Evolutionary conservation across 768 basidiomycete genomes (phyloP).

Genomic region (Kwoniella mangroviensis): DNA sequence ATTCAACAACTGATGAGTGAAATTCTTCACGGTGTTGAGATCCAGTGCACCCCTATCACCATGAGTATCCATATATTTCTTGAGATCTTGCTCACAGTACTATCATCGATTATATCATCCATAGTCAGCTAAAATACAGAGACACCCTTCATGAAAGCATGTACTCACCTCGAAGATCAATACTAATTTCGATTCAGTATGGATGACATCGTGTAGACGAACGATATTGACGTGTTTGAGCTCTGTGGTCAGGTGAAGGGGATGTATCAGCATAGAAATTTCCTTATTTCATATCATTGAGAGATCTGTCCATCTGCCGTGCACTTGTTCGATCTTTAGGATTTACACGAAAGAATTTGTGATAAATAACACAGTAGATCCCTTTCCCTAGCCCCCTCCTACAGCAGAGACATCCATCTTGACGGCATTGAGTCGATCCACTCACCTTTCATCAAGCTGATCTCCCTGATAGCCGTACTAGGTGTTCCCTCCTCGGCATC

Average conservation of each 20-base stretch:
- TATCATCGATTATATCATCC: constrained; percentile 11
- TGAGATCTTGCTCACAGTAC: constrained; percentile 96
- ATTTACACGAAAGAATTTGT: no score
- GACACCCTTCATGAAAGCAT: background rate
- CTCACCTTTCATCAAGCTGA: constrained; percentile 87
- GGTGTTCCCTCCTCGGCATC: constrained; percentile 99
- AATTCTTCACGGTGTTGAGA: constrained; percentile 82
- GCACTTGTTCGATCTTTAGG: background rate
- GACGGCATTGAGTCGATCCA: background rate
- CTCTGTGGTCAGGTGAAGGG: constrained; percentile 61
- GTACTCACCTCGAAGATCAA: constrained; percentile 80
- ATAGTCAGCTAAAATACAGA: no score
- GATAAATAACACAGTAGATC: no score
- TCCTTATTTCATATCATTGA: no score
- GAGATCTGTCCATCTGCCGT: no score
- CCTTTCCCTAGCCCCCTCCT: no score
- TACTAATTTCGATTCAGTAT: constrained; percentile 96
- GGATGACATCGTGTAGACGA: constrained; percentile 96
- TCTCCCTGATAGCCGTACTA: constrained; percentile 97
- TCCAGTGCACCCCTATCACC: constrained; percentile 95
- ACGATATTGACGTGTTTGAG: constrained; percentile 99
- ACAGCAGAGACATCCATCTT: no score
- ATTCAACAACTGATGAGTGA: constrained; percentile 96
- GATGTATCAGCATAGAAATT: no score
- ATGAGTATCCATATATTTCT: constrained; percentile 98